Percentiles rank a stretch among this genome's conserved stretches.
Evolutionary conservation across 371 early-diverging fungal genomes (phyloP).

Genomic region (Mortierella sp.): DNA sequence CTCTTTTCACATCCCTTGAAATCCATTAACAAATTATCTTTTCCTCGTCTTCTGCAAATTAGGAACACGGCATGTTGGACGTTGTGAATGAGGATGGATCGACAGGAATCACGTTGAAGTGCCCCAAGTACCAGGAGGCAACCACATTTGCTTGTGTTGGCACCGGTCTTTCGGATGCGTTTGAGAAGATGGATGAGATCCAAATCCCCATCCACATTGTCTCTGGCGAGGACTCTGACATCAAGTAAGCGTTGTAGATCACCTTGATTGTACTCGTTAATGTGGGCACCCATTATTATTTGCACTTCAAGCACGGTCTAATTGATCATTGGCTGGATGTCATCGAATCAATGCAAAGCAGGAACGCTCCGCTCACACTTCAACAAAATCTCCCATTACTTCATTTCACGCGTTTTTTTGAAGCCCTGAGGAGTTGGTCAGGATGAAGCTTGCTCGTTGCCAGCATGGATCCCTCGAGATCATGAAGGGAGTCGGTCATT

Average conservation of each 20-base stretch:
- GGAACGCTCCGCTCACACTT: not conserved
- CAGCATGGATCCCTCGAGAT: conserved; percentile 27
- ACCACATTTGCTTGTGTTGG: conserved; percentile 41
- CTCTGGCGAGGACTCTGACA: conserved; percentile 37
- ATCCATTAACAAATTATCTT: too few relatives aligned
- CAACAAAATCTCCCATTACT: not conserved
- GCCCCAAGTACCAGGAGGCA: conserved; percentile 42
- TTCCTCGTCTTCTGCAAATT: not conserved
- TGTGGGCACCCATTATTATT: too few relatives aligned
- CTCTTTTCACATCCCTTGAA: not conserved
- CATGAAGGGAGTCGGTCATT: conserved; percentile 28
- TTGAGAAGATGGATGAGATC: conserved; percentile 34
- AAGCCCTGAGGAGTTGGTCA: conserved; percentile 23
- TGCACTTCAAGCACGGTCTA: not conserved
- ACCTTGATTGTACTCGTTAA: not conserved
- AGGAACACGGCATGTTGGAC: conserved; percentile 28
- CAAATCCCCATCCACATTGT: conserved; percentile 45
- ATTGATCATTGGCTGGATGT: not conserved
- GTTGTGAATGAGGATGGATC: conserved; percentile 18
- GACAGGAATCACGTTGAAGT: conserved; percentile 28
- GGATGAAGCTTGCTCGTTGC: conserved; percentile 24
- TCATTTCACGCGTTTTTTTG: not conserved
- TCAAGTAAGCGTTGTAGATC: conserved; percentile 40
- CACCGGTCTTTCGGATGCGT: conserved; percentile 37
- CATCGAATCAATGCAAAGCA: not conserved